Evolutionary conservation across 108 stramenopile genomes (phyloP).

Genomic region (Cyclotella baltica): DNA sequence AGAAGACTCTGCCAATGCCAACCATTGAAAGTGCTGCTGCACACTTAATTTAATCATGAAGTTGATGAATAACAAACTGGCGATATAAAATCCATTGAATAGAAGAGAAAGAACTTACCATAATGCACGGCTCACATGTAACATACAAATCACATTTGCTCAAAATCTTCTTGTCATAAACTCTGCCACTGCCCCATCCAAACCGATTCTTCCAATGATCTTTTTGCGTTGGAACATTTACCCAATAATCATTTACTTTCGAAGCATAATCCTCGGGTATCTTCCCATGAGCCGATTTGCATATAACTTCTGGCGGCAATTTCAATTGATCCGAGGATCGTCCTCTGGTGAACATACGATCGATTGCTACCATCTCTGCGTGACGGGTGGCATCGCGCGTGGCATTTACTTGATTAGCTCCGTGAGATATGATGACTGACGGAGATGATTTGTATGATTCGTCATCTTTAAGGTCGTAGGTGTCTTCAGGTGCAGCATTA

Average conservation of each 20-base stretch:
- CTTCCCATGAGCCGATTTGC: slow-evolving; percentile 48
- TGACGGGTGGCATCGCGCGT: slow-evolving; percentile 87
- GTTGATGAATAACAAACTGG: neutral
- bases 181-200: slow-evolving; percentile 66
- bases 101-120: slow-evolving; percentile 49
- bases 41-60: slow-evolving; percentile 43
- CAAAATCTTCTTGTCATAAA: slow-evolving; percentile 59
- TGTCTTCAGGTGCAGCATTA: neutral
- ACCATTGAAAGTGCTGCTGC: slow-evolving; percentile 84
- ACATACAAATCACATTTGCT: slow-evolving; percentile 72
- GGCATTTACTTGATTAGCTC: slow-evolving; percentile 90
- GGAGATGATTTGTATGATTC: slow-evolving; percentile 18
- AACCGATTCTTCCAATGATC: slow-evolving; percentile 64
- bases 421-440: slow-evolving; percentile 82
- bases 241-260: slow-evolving; percentile 59
- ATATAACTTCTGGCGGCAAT: slow-evolving; percentile 53
- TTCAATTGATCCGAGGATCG: slow-evolving; percentile 70
- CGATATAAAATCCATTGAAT: neutral
- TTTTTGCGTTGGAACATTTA: slow-evolving; percentile 52
- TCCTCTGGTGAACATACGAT: slow-evolving; percentile 75
- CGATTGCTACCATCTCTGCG: slow-evolving; percentile 87
- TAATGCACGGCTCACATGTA: slow-evolving; percentile 92
- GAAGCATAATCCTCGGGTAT: slow-evolving; percentile 29
- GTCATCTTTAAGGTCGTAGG: neutral
- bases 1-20: slow-evolving; percentile 76